Percentiles rank a stretch among this genome's conserved stretches.
These are phyloP conservation scores for Agaricales sp. DNA, from an alignment of 1,284 basidiomycete genomes.

Conservation along the genomic window DNA sequence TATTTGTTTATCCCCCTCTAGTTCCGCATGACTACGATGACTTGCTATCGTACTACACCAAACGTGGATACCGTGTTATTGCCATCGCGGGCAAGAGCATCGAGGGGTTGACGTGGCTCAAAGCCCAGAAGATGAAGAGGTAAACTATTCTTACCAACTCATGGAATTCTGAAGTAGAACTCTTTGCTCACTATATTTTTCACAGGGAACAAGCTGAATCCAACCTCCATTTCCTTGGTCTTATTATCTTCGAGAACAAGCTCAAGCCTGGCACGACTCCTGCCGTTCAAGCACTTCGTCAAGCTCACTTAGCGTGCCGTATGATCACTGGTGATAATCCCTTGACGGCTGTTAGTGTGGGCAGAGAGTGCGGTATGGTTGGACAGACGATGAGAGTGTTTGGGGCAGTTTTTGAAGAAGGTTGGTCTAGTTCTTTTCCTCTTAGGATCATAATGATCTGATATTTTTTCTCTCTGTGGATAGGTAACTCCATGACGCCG, in stretches of 20 bases:
- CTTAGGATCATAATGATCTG: background rate
- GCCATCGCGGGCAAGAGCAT: slow-evolving; percentile 96
- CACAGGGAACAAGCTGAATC: slow-evolving; percentile 89
- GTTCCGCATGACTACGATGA: slow-evolving; percentile 98
- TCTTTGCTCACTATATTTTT: slow-evolving; percentile 4
- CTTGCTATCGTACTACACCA: slow-evolving; percentile 93
- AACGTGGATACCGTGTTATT: slow-evolving; percentile 95
- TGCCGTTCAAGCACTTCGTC: slow-evolving; percentile 82
- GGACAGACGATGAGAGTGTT: slow-evolving; percentile 91
- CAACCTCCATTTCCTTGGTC: slow-evolving; percentile 83
- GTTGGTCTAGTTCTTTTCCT: slow-evolving; percentile 24
- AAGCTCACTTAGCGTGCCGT: slow-evolving; percentile 87
- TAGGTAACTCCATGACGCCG: slow-evolving; percentile 54
- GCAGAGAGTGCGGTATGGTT: slow-evolving; percentile 88
- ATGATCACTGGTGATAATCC: slow-evolving; percentile 99
- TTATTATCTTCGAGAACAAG: slow-evolving; percentile 99
- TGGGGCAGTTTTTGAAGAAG: slow-evolving; percentile 72
- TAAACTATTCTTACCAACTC: slow-evolving; percentile 24
- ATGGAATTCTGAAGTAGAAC: background rate
- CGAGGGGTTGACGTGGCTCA: slow-evolving; percentile 92
- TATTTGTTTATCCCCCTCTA: slow-evolving; percentile 20
- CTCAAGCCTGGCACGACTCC: slow-evolving; percentile 90
- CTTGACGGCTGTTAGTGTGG: slow-evolving; percentile 94
- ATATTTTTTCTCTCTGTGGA: background rate
- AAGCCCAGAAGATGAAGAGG: slow-evolving; percentile 95